Conservation (phyloP, 805 yeast genomes). For the Teunomyces funiuensis region DNA sequence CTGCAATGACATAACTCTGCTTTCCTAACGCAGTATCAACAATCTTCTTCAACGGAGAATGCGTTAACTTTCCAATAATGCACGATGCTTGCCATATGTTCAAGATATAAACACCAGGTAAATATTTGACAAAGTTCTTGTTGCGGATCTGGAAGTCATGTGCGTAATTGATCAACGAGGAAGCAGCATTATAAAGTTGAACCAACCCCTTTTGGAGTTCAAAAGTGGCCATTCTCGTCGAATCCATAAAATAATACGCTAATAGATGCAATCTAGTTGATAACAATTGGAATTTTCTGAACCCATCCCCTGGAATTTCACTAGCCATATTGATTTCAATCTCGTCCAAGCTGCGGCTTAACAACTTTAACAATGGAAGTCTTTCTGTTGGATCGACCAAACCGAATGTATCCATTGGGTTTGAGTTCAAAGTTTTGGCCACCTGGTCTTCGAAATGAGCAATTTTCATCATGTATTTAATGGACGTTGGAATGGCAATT, state of each 20-base stretch:
- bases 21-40: slow-evolving; percentile 74
- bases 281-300: slow-evolving; percentile 64
- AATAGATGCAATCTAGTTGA: slow-evolving; percentile 80
- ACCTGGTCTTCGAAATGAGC: slow-evolving; percentile 86
- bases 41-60: slow-evolving; percentile 67
- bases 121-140: slow-evolving; percentile 63
- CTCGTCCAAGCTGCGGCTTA: slow-evolving; percentile 73
- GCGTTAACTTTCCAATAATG: slow-evolving; percentile 73
- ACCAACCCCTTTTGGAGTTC: slow-evolving; percentile 75
- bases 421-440: slow-evolving; percentile 71
- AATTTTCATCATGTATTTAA: slow-evolving; percentile 77
- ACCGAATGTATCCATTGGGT: slow-evolving; percentile 65
- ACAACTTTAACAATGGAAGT: slow-evolving; percentile 68
- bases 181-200: slow-evolving; percentile 75
- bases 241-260: slow-evolving; percentile 79
- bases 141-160: slow-evolving; percentile 58
- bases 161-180: slow-evolving; percentile 68
- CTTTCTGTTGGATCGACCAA: slow-evolving; percentile 68
- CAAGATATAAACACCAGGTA: slow-evolving; percentile 81
- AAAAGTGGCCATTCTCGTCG: slow-evolving; percentile 46
- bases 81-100: slow-evolving; percentile 92
- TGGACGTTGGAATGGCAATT: slow-evolving; percentile 48
- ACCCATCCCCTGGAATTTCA: slow-evolving; percentile 56
- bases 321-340: slow-evolving; percentile 56
- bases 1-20: slow-evolving; percentile 64